These are phyloP conservation scores for Hyphopichia burtonii DNA, from an alignment of 1,139 yeast species.

Conservation along the genomic window DNA sequence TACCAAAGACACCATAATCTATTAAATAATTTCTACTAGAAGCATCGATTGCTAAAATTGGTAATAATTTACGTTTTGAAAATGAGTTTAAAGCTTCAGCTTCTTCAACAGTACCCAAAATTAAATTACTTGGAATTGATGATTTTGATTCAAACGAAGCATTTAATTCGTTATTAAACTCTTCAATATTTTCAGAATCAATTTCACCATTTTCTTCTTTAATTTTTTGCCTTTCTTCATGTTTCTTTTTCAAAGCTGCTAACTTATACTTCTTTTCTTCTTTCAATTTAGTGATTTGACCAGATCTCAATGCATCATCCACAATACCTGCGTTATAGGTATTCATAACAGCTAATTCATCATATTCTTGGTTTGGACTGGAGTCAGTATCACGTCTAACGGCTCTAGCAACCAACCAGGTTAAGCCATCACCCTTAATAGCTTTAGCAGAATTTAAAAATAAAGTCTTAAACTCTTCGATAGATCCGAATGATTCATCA, in stretches of 20 bases:
- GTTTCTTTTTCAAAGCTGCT: slow-evolving; percentile 23
- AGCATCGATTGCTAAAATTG: slow-evolving; percentile 68
- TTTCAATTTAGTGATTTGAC: slow-evolving; percentile 43
- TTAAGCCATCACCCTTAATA: slow-evolving; percentile 72
- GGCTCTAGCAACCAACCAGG: slow-evolving; percentile 71
- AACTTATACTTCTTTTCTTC: slow-evolving; percentile 33
- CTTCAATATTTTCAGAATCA: slow-evolving; percentile 1
- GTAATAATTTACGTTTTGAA: slow-evolving; percentile 49
- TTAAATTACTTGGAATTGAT: slow-evolving; percentile 14
- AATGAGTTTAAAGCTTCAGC: slow-evolving; percentile 40
- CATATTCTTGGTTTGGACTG: slow-evolving; percentile 20
- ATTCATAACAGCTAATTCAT: slow-evolving; percentile 60
- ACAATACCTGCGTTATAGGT: slow-evolving; percentile 78
- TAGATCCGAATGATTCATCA: slow-evolving; percentile 60
- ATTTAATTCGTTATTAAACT: slow-evolving; percentile 4
- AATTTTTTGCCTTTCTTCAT: slow-evolving; percentile 14
- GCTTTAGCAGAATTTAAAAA: slow-evolving; percentile 60
- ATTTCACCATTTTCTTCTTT: slow-evolving; percentile 8
- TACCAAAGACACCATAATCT: slow-evolving; percentile 79
- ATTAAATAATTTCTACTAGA: slow-evolving; percentile 66
- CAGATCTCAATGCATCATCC: slow-evolving; percentile 51
- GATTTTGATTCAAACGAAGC: slow-evolving; percentile 3
- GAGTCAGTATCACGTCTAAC: slow-evolving; percentile 27
- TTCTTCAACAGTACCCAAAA: slow-evolving; percentile 42
- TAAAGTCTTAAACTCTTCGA: slow-evolving; percentile 63